Evolutionary conservation across 2,329 filamentous ascomycete genomes (phyloP), one percentile per base, ranked within the genome.

Genomic region (Akanthomyces uredinophilus): DNA sequence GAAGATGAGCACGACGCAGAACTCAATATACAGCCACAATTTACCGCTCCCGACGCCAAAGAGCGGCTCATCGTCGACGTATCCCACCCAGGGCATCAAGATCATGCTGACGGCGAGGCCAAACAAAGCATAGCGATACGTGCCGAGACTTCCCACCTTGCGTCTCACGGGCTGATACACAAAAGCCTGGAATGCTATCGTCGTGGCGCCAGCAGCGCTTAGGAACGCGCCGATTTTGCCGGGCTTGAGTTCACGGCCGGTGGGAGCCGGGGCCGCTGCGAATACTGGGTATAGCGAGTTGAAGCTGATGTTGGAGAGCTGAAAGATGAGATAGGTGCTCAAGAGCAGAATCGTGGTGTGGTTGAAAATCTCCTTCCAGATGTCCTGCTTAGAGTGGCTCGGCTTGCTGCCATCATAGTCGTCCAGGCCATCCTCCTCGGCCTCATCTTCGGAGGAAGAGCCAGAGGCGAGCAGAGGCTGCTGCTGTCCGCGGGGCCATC

Each of bases 251-350:
- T 82, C 81, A 46, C 95, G 88, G 20, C 95, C 95, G 0, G 87
- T 88, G 0, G 95, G 95, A 0, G 87, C 81, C 0, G 83, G 75
- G 0, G 89, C 87, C 60, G 93, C 87, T 0, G 89, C 91, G 69
- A 98, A 99, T 60, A 98, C 94, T 1, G 95, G 95, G 69, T 96
- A 99, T 0, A 99, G 80, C 20, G 91, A 94, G 75, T 96, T 97
- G 82, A 93, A 99, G 4, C 92, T 92, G 66, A 97, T 92, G 73
- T 98, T 98, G 64, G 90, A 88, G 5, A 99, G 82, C 70, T 97
- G 93, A 71, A 98, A 99, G 55, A 98, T 88, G 49, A 97, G 84
- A 70, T 96, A 98, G 0, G 93, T 96, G 58, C 85, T 73, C 6
- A 99, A 83, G 0, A 99, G 83, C 3, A 96, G 79, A 14, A 97